Percentiles rank a stretch among this genome's conserved stretches.
phyloP scores from a whole-genome alignment of 139 green algal genomes.

The Prasinococcaceae sp. region DNA sequence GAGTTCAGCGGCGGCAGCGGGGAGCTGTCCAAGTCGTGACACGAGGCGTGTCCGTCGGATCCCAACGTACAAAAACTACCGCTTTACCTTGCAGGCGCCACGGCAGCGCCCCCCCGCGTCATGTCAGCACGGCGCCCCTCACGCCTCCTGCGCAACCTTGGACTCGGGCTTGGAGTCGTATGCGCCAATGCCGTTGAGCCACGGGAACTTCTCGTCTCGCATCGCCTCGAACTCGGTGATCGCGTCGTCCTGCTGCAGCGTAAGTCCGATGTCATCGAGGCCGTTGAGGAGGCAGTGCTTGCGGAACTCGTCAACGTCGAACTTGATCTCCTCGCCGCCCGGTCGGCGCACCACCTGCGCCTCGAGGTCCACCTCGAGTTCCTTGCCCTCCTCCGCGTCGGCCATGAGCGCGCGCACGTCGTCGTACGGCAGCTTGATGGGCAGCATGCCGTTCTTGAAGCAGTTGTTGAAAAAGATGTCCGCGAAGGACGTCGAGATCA shows the following conservation, averaged over 20 bases:
- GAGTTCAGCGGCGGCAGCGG: no score
- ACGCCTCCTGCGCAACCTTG: no score
- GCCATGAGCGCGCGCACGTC: conserved; percentile 17
- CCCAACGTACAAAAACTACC: no score
- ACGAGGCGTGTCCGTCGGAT: no score
- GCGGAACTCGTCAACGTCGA: conserved; percentile 29
- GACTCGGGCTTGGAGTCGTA: no score
- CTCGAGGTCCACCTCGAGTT: conserved; percentile 25
- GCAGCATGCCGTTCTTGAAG: conserved; percentile 41
- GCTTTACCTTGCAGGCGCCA: no score
- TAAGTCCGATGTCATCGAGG: conserved; percentile 35
- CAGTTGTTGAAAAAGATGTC: conserved; percentile 42
- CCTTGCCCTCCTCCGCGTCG: conserved; percentile 15
- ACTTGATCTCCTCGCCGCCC: conserved; percentile 21
- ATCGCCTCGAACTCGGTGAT: conserved; percentile 24
- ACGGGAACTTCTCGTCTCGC: conserved; percentile 11
- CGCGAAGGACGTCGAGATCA: conserved; percentile 31
- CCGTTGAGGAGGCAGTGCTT: conserved; percentile 36
- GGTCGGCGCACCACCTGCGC: conserved; percentile 19
- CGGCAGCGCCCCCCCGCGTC: no score
- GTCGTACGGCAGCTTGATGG: conserved; percentile 20
- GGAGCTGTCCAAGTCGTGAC: no score
- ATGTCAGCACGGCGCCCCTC: no score
- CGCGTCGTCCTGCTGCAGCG: conserved; percentile 23
- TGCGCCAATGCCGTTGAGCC: conserved; percentile 19